Base-by-base conservation (phyloP, 2,329 filamentous ascomycete genomes). In the Tolypocladium paradoxum region DNA sequence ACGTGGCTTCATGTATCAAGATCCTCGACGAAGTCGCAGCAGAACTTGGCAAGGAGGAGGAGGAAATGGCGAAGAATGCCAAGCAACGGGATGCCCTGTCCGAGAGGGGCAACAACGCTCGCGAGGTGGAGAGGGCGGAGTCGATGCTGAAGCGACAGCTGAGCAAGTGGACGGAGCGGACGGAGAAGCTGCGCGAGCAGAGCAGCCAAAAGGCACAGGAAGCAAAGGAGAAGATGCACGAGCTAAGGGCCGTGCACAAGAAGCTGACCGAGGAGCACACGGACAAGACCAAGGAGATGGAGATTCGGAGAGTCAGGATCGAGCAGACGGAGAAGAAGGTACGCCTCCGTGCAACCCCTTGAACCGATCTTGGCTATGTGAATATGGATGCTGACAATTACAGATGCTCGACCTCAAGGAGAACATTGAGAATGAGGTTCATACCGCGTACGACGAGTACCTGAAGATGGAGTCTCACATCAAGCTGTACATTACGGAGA, bases 271-370 rank as follows among this genome's bases (percentile, higher is more conserved):
- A 92, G 64, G 92, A 99, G 75, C 79, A 91, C 57, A 81, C 81
- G 1, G 89, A 93, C 52, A 95, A 95, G 72, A 85, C 86, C 35
- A 85, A 89, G 54, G 92, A 97, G 65, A 95, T 97, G 73, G 93
- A 99, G 75, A 84, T 87, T 65, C 79, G 91, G 62, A 83, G 88
- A 60, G 89, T 96, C n/a, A 78, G 91, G 56, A 97, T 99, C 58
- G 93, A 99, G 72, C 90, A 96, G 74, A 96, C 90, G 9, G 92
- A 97, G 79, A 97, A 97, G 75, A 97, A 97, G 88, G 90, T 90
- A 75, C 52, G 59, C 53, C 34, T 20, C 31, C 2, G 4, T 47
- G 11, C 18, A 47, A 4, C 27, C 8, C 43, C 22, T 20, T 2
- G 9, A 8, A 2, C 22, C 12, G 29, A 29, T 22, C 24, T 31